Percentiles rank a stretch among this genome's conserved stretches.
phyloP scores from a whole-genome alignment of 2,329 filamentous ascomycete genomes.

The Chaetomiaceae sp. region DNA sequence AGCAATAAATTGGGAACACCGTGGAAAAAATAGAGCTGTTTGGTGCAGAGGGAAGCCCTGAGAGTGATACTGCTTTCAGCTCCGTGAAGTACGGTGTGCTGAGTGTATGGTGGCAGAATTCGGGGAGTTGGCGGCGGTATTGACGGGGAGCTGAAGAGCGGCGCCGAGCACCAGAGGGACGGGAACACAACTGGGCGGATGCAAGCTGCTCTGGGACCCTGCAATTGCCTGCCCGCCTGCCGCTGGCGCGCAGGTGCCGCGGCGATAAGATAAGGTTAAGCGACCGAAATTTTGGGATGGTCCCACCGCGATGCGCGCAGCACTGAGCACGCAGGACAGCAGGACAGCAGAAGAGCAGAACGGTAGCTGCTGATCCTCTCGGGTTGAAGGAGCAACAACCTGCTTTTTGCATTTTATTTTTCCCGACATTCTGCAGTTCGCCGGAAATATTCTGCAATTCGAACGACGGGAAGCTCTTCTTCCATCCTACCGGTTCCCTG shows the following conservation, averaged over 20 bases:
- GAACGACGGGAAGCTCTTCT: neutral
- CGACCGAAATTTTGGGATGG: too few species aligned
- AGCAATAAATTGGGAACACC: neutral
- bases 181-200: slow-evolving; percentile 22
- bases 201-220: slow-evolving; percentile 11
- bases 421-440: neutral
- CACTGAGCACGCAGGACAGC: too few species aligned
- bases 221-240: slow-evolving; percentile 24
- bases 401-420: too few species aligned
- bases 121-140: slow-evolving; percentile 14
- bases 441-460: neutral
- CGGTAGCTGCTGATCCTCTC: too few species aligned
- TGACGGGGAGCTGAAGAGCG: slow-evolving; percentile 22
- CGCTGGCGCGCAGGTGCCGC: too few species aligned
- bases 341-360: too few species aligned
- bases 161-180: slow-evolving; percentile 19
- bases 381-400: too few species aligned
- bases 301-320: too few species aligned
- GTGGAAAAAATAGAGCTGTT: slow-evolving; percentile 1
- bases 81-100: neutral
- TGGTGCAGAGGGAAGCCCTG: neutral
- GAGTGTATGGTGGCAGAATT: slow-evolving; percentile 15
- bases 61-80: neutral
- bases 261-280: too few species aligned
- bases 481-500: neutral